Evolutionary conservation across 2,329 filamentous ascomycete species (phyloP).

Genomic region (Hypomyces rosellus): DNA sequence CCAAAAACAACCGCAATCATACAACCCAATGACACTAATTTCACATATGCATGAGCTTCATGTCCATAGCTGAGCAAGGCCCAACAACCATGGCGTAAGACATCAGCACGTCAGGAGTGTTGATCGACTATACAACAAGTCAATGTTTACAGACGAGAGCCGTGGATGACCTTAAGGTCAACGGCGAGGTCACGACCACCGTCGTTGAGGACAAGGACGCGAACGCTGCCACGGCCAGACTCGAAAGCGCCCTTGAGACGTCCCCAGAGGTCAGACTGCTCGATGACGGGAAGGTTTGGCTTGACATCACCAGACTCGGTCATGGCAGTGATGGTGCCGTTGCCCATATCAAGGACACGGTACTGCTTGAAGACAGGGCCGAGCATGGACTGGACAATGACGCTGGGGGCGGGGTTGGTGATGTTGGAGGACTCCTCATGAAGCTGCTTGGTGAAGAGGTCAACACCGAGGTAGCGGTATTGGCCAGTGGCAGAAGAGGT

Average conservation of each 20-base stretch:
- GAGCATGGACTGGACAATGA: slow-evolving; percentile 98
- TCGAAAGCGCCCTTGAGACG: slow-evolving; percentile 81
- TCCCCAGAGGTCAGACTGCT: slow-evolving; percentile 83
- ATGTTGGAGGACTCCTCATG: slow-evolving; percentile 98
- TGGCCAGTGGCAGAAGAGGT: slow-evolving; percentile 96
- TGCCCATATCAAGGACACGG: slow-evolving; percentile 94
- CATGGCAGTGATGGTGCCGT: slow-evolving; percentile 87
- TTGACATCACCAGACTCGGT: slow-evolving; percentile 99
- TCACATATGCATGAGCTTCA: neutral
- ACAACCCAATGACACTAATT: neutral
- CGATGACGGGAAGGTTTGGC: slow-evolving; percentile 86
- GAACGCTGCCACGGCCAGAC: slow-evolving; percentile 86
- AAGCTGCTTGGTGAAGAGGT: slow-evolving; percentile 99
- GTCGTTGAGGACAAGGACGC: slow-evolving; percentile 93
- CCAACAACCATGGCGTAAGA: slow-evolving; percentile 5
- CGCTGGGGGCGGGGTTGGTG: slow-evolving; percentile 92
- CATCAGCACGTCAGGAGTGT: neutral
- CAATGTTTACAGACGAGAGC: slow-evolving; percentile 53
- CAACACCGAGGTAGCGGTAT: slow-evolving; percentile 99
- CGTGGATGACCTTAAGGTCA: slow-evolving; percentile 98
- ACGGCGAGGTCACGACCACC: slow-evolving; percentile 89
- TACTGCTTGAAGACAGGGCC: slow-evolving; percentile 99
- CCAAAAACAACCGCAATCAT: slow-evolving; percentile 16
- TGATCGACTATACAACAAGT: slow-evolving; percentile 3
- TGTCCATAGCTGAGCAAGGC: slow-evolving; percentile 6